Evolutionary conservation across 2,329 filamentous ascomycete species (phyloP).

Genomic region (Arthroderma sp.): DNA sequence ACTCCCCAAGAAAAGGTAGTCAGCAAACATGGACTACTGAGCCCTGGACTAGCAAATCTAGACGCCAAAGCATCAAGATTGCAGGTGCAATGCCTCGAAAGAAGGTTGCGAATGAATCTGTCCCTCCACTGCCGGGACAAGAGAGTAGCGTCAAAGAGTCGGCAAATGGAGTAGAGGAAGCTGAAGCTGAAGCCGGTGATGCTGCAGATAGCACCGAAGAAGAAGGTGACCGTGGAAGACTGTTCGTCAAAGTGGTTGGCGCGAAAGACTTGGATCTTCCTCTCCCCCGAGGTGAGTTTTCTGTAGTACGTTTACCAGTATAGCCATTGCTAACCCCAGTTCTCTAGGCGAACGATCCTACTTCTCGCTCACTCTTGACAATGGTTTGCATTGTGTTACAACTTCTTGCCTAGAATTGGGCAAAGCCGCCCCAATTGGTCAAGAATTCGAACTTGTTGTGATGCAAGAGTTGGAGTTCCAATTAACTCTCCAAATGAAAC

Average conservation of each 20-base stretch:
- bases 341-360: slow-evolving; percentile 68
- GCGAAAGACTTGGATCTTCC: slow-evolving; percentile 92
- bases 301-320: slow-evolving; percentile 11
- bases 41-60: slow-evolving; percentile 78
- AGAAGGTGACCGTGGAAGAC: slow-evolving; percentile 70
- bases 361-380: slow-evolving; percentile 96
- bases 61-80: slow-evolving; percentile 53
- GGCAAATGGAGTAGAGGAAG: slow-evolving; percentile 58
- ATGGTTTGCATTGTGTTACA: slow-evolving; percentile 93
- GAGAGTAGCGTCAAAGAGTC: slow-evolving; percentile 60
- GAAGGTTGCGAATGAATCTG: slow-evolving; percentile 49
- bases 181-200: slow-evolving; percentile 35
- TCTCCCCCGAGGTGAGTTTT: slow-evolving; percentile 65
- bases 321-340: neutral
- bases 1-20: slow-evolving; percentile 64
- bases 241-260: slow-evolving; percentile 98
- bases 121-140: slow-evolving; percentile 76
- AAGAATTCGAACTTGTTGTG: slow-evolving; percentile 96
- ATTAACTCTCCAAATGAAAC: slow-evolving; percentile 87
- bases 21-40: slow-evolving; percentile 93
- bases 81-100: slow-evolving; percentile 47
- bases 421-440: slow-evolving; percentile 83
- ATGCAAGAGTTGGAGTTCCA: slow-evolving; percentile 98
- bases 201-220: slow-evolving; percentile 49
- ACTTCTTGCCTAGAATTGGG: slow-evolving; percentile 91